Evolutionary conservation across 192 early-diverging fungal genomes (phyloP), one percentile per base, ranked within the genome.

Genomic region (Borealophlyctis nickersoniae): DNA sequence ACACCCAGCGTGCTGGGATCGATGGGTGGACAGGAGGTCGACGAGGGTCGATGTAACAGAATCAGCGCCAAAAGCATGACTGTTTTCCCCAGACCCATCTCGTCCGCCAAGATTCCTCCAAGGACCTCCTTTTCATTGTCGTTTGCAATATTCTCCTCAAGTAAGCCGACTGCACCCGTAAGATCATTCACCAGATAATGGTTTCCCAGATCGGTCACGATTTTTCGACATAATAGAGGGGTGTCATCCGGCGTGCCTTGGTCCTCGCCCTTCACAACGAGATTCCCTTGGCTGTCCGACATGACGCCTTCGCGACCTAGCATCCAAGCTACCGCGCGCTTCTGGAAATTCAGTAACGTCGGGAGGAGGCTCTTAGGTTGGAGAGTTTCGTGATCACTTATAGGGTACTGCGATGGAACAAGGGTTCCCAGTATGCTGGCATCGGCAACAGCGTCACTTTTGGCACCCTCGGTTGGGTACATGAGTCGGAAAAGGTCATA

Each of bases 41-140:
- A 16, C 3, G 55, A 65, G 3, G 60, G 48, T 11, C 36, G 62
- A 60, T 89, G 81, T 0, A 76, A 49, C 3, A 82, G 52, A 11
- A 89, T 83, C 30, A 87, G 65, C 0, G 82, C 75, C 9, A 89
- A 35, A n/a, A 86, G 66, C 76, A 80, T 78, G 19, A 89, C 73
- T 0, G 88, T 89, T 54, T 89, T 89, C 9, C 88, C 88, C 5
- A 89, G 60, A 24, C 88, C 88, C 88, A 89, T 89, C 67, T 75
- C 80, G 30, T 81, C 79, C 0, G 80, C 74, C 14, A 81, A 58
- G 16, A 78, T 81, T 1, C 77, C 82, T 4, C 79, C 78, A 2
- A 14, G 16, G 2, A 54, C 45, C 19, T 49, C 36, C 36, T 53
- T 34, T 2, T 32, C 19, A 26, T 60, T 28, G 36, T 45, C 57